These are phyloP conservation scores for Gossypioides kirkii DNA, from an alignment of 345 rosid genomes.

Conservation along the genomic window DNA sequence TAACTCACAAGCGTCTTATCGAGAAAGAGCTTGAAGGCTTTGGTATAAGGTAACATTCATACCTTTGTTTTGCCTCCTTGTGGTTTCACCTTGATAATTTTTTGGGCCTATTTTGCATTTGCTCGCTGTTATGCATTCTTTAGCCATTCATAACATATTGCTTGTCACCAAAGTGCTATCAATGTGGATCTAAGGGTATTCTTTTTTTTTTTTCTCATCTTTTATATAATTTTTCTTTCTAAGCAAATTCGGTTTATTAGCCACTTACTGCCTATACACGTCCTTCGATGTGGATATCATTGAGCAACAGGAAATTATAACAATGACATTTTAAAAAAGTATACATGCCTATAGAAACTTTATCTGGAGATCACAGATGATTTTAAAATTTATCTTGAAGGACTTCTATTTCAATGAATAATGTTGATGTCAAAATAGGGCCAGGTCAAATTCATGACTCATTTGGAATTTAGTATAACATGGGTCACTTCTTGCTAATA, in stretches of 20 bases:
- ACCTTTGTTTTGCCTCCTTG: not conserved
- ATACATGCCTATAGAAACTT: not conserved
- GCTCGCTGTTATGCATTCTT: not conserved
- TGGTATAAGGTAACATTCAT: conserved; percentile 74
- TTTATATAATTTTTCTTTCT: not conserved
- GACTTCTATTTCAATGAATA: not conserved
- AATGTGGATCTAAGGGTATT: not conserved
- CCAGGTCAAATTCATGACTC: not conserved
- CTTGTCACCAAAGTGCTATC: not conserved
- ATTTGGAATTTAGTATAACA: not conserved
- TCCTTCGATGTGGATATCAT: not conserved
- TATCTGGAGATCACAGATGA: not conserved
- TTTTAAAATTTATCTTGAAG: not conserved
- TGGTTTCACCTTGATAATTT: not conserved
- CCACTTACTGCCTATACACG: not conserved
- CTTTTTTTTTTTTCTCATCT: not conserved
- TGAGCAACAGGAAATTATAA: not conserved
- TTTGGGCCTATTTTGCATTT: not conserved
- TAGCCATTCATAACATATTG: not conserved
- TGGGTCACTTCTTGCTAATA: not conserved
- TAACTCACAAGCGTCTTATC: conserved; percentile 96
- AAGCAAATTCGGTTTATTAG: not conserved
- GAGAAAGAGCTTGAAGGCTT: conserved; percentile 99
- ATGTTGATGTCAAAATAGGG: not conserved
- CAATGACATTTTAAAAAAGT: not conserved